Evolutionary conservation across 306 rosid species (phyloP), one percentile per base, ranked within the genome.

Genomic region (Casuarina cunninghamiana): DNA sequence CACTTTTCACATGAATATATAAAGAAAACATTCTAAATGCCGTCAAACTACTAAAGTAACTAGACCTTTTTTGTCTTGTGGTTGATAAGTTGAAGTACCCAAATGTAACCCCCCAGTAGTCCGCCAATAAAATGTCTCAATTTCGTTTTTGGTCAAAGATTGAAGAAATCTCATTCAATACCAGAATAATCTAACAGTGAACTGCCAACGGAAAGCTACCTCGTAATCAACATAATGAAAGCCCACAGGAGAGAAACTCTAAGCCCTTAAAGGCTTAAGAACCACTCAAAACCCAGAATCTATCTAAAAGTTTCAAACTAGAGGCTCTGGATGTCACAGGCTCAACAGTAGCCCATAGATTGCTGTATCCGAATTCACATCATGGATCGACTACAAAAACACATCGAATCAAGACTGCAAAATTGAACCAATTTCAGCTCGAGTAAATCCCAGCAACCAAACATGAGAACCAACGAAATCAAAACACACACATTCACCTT

Each of bases 401-500:
- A 55, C 13, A 55, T 55, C 62, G 9, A 7, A 55, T 19, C 6
- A 55, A 55, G 19, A 19, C 6, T 21, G 32, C 16, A 21, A 6
- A 55, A 26, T 26, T 26, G 32, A 26, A 26, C 32, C 32, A 26
- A 26, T 26, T 26, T 26, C 32, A 26, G 32, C 32, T 26, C 32
- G 32, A 26, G 32, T 26, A 26, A 26, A 26, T 46, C 50, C 10
- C 50, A 11, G 50, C 8, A 46, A 46, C 50, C 50, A 46, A 46
- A 46, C 50, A 46, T 46, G 2, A 46, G 10, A 46, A 46, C 50
- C 50, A 48, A 48, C 2, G 51, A 48, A 48, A 9, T 37, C 15
- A 15, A 74, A 2, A 10, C 44, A 74, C 5, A 32, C 37, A 48
- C 35, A 73, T 32, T 71, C 78, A 94, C 99, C 97, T 93, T 95